Conservation (phyloP, 805 yeast genomes). For the Vanderwaltozyma polyspora region DNA sequence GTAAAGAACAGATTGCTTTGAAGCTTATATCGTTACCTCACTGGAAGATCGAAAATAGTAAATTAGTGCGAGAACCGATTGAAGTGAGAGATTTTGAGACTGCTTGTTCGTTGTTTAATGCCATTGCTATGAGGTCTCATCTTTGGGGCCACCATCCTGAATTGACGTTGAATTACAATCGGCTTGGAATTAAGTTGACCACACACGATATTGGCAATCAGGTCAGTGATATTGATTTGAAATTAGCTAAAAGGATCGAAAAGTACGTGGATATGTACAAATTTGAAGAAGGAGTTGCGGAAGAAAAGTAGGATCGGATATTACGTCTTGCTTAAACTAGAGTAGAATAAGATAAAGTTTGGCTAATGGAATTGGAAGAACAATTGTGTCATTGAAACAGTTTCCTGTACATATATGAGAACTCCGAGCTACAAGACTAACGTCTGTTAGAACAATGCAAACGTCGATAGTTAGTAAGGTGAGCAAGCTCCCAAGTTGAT, state of each 20-base stretch:
- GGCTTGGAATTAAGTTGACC: slow-evolving; percentile 41
- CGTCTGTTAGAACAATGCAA: too few species aligned
- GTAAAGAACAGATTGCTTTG: slow-evolving; percentile 13
- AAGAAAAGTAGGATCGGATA: too few species aligned
- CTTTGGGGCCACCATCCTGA: slow-evolving; percentile 61
- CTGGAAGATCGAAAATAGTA: slow-evolving; percentile 15
- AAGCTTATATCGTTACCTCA: slow-evolving; percentile 12
- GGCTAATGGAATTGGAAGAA: too few species aligned
- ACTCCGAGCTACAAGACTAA: too few species aligned
- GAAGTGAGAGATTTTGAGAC: slow-evolving; percentile 42
- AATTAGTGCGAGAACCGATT: slow-evolving; percentile 27
- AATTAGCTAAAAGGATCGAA: slow-evolving; percentile 41
- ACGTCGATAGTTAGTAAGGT: too few species aligned
- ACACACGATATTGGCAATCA: slow-evolving; percentile 50
- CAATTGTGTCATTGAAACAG: too few species aligned
- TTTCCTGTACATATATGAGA: too few species aligned
- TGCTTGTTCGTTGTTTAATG: slow-evolving; percentile 57
- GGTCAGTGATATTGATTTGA: slow-evolving; percentile 45
- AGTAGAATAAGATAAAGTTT: too few species aligned
- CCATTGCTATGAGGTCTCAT: slow-evolving; percentile 48
- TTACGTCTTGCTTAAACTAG: too few species aligned
- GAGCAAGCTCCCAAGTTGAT: too few species aligned
- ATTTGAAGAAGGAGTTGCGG: background rate
- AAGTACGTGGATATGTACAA: slow-evolving; percentile 21
- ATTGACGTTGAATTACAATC: slow-evolving; percentile 50